These are phyloP conservation scores for Zygosaccharomyces rouxii DNA, from an alignment of 805 yeast species.

Conservation along the genomic window DNA sequence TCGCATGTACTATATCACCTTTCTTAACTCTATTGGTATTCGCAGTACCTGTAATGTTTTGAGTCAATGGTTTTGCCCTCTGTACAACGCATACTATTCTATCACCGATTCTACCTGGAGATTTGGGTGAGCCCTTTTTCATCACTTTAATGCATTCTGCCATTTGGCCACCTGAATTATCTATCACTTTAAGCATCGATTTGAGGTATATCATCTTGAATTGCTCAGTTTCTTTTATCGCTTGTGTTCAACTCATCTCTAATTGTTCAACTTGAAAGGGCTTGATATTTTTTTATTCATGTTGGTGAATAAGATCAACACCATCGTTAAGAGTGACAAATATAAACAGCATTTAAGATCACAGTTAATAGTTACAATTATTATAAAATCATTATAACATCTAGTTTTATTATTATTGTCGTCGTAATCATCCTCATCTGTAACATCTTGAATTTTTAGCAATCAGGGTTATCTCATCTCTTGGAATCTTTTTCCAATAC, in stretches of 20 bases:
- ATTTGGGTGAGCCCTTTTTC: conserved; percentile 73
- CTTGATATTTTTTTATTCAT: not conserved
- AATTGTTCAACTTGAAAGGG: not conserved
- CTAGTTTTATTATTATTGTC: not conserved
- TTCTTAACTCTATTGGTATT: conserved; percentile 80
- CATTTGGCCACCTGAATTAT: conserved; percentile 90
- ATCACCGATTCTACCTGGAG: conserved; percentile 84
- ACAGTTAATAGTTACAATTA: not conserved
- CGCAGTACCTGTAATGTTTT: conserved; percentile 67
- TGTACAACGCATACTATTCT: conserved; percentile 91
- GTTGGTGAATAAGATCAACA: not conserved
- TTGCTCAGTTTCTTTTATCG: not conserved
- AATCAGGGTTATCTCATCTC: not conserved
- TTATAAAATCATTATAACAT: not conserved
- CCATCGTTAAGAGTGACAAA: not conserved
- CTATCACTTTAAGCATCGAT: conserved; percentile 83
- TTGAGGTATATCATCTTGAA: conserved; percentile 77
- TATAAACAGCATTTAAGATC: not conserved
- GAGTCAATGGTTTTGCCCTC: conserved; percentile 74
- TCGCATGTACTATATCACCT: conserved; percentile 94
- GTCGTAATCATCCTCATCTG: no score
- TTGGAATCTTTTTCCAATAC: conserved; percentile 10
- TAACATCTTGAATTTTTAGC: no score
- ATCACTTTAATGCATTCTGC: conserved; percentile 95
- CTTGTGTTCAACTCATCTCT: not conserved